Evolutionary conservation across 257 asterid genomes (phyloP).

Genomic region (Plantago ovata): DNA sequence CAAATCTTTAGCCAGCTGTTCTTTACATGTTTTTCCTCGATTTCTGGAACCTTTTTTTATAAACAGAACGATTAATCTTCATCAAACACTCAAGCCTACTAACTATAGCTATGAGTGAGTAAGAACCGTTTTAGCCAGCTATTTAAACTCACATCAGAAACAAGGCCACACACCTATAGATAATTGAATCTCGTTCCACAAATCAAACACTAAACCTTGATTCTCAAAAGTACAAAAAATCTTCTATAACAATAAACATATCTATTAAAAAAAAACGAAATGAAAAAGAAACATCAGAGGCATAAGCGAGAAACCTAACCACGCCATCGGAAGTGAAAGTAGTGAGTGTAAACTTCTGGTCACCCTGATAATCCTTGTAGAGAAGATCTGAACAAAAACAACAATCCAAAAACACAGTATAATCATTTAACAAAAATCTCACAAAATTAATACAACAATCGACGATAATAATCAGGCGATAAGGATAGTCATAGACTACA

Average conservation of each 20-base stretch:
- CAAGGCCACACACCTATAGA: not conserved
- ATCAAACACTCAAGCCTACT: not conserved
- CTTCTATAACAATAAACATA: not conserved
- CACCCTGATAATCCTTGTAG: constrained; percentile 52
- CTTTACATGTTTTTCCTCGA: too few relatives aligned
- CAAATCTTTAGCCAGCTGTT: too few relatives aligned
- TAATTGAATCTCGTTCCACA: constrained; percentile 16
- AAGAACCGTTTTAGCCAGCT: not conserved
- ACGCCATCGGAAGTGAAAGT: constrained; percentile 50
- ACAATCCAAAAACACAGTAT: not conserved
- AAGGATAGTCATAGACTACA: not conserved
- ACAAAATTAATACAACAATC: constrained; percentile 6
- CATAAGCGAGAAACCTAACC: constrained; percentile 28
- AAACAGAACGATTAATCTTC: not conserved
- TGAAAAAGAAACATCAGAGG: not conserved
- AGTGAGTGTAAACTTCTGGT: constrained; percentile 57
- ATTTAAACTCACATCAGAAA: not conserved
- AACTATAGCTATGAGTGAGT: too few relatives aligned
- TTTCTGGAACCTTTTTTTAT: too few relatives aligned
- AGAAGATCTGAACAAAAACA: constrained; percentile 42
- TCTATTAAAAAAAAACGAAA: not conserved
- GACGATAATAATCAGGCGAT: not conserved
- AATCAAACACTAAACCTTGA: constrained; percentile 9
- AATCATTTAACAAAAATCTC: not conserved
- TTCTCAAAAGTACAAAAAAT: constrained; percentile 7